Conservation (phyloP, 129 eudicot genomes). For the Flaveria ramosissima region DNA sequence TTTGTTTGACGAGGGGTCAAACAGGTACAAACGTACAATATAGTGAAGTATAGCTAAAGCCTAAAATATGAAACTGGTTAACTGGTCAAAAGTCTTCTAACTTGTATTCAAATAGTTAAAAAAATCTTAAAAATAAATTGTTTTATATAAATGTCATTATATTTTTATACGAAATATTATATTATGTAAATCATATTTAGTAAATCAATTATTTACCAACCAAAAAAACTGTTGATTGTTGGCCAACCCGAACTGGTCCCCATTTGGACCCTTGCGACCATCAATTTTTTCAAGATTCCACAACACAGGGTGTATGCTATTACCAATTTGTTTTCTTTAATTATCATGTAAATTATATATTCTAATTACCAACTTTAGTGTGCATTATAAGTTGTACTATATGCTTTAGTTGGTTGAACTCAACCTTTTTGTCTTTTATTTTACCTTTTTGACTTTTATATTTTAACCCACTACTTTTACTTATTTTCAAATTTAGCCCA, state of each 20-base stretch:
- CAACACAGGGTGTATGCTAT: neutral
- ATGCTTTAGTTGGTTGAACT: too few relatives aligned
- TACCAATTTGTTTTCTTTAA: neutral
- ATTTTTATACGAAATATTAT: neutral
- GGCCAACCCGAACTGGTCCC: neutral
- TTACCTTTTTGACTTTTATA: too few relatives aligned
- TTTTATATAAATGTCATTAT: neutral
- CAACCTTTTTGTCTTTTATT: too few relatives aligned
- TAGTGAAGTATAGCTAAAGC: too few relatives aligned
- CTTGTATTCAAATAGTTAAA: neutral
- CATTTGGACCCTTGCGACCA: neutral
- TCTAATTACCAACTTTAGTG: too few relatives aligned
- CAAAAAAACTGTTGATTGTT: neutral
- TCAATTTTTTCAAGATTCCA: neutral
- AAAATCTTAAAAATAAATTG: neutral
- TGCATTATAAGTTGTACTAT: too few relatives aligned
- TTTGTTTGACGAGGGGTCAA: neutral
- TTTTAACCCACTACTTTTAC: too few relatives aligned
- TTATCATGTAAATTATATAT: too few relatives aligned
- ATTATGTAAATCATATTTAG: neutral
- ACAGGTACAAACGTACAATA: too few relatives aligned
- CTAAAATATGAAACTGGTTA: too few relatives aligned
- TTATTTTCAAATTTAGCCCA: too few relatives aligned
- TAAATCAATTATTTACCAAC: neutral
- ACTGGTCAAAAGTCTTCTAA: neutral